Evolutionary conservation across 352 stramenopile species (phyloP).

Genomic region (Pythium folliculosum): DNA sequence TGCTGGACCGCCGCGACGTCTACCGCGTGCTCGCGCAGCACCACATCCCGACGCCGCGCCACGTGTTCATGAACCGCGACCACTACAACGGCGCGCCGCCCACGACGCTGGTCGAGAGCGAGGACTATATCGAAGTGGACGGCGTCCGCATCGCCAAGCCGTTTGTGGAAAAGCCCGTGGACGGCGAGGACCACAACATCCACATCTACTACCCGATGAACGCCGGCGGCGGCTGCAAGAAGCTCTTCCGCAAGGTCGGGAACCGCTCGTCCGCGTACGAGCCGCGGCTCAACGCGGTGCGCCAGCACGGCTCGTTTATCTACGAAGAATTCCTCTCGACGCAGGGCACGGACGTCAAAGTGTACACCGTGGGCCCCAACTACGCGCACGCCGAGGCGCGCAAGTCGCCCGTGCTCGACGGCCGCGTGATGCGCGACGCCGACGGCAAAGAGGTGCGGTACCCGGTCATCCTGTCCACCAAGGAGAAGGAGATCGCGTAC

Average conservation of each 20-base stretch:
- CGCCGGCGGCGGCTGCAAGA: conserved; percentile 98
- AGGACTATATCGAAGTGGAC: conserved; percentile 88
- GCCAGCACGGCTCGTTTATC: conserved; percentile 91
- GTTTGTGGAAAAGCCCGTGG: conserved; percentile 99
- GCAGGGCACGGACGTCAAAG: conserved; percentile 99
- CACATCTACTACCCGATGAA: conserved; percentile 99
- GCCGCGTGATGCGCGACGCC: conserved; percentile 95
- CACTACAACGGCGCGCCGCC: conserved; percentile 65
- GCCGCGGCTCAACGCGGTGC: conserved; percentile 94
- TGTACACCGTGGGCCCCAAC: conserved; percentile 98
- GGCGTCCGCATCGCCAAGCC: conserved; percentile 97
- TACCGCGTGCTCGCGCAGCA: conserved; percentile 93
- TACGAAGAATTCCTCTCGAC: conserved; percentile 99
- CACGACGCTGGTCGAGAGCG: conserved; percentile 55
- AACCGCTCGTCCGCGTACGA: conserved; percentile 95
- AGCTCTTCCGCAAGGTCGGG: conserved; percentile 98
- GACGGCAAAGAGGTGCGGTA: conserved; percentile 99
- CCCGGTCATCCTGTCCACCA: conserved; percentile 97
- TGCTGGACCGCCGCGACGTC: conserved; percentile 96
- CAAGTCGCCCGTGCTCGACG: conserved; percentile 99
- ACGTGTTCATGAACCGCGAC: conserved; percentile 96
- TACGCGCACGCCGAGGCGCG: conserved; percentile 99
- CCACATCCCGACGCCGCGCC: conserved; percentile 93
- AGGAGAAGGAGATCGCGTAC: conserved; percentile 98
- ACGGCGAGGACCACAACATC: conserved; percentile 99